Conservation (phyloP, 1,284 basidiomycete species). For the Phaffia rhodozyma region DNA sequence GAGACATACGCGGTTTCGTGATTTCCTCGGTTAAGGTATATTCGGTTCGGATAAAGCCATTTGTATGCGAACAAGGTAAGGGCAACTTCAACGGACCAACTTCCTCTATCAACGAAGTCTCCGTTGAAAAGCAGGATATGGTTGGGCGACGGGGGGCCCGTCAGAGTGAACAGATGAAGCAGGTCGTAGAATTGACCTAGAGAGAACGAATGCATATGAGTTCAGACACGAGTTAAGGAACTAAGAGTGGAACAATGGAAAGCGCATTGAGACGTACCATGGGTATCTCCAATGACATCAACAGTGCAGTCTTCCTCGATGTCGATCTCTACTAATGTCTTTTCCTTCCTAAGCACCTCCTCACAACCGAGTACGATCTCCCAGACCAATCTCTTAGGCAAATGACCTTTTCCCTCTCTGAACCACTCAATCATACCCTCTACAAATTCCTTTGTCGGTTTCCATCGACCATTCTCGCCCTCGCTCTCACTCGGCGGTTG, state of each 20-base stretch:
- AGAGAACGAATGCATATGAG: background rate
- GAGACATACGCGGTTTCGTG: conserved; percentile 62
- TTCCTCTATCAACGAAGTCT: conserved; percentile 93
- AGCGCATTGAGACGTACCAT: conserved; percentile 42
- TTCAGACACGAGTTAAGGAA: conserved; percentile 14
- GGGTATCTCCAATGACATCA: conserved; percentile 86
- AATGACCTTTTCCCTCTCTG: conserved; percentile 66
- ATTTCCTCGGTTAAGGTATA: conserved; percentile 90
- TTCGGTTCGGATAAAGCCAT: conserved; percentile 79
- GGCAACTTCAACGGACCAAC: conserved; percentile 95
- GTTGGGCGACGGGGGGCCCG: conserved; percentile 65
- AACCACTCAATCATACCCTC: conserved; percentile 81
- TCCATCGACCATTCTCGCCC: conserved; percentile 38
- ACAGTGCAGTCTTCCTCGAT: conserved; percentile 67
- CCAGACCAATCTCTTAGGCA: conserved; percentile 83
- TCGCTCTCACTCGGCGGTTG: conserved; percentile 35
- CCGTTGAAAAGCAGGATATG: conserved; percentile 85
- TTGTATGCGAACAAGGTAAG: conserved; percentile 91
- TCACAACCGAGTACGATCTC: conserved; percentile 87
- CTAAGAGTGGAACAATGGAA: conserved; percentile 8
- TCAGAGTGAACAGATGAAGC: conserved; percentile 72
- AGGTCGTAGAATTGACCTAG: conserved; percentile 90
- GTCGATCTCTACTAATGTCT: conserved; percentile 65
- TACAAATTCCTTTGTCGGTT: conserved; percentile 66
- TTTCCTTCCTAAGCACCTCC: conserved; percentile 60